Evolutionary conservation across 2,329 filamentous ascomycete species (phyloP).

Genomic region (Diaporthe longicolla): DNA sequence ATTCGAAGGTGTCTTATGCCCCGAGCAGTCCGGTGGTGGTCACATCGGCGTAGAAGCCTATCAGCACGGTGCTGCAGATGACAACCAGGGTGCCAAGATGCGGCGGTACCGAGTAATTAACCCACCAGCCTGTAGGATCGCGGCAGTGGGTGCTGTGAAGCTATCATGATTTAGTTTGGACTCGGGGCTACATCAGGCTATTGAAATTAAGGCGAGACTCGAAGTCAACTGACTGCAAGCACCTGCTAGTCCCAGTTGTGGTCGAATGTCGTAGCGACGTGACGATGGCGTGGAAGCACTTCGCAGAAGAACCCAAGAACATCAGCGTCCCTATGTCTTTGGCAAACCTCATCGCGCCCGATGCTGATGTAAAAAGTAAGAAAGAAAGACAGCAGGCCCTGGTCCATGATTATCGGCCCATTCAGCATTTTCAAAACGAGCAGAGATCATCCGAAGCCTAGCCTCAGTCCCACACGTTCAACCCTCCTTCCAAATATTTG

Average conservation of each 20-base stretch:
- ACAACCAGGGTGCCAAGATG: not conserved
- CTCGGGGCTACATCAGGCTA: not conserved
- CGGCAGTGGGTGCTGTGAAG: not conserved
- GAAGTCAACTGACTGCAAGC: not conserved
- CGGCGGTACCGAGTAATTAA: not conserved
- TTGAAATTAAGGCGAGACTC: not conserved
- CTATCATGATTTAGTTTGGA: not conserved
- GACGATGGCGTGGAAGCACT: not conserved
- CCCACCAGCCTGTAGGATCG: not conserved
- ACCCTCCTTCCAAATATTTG: slow-evolving; percentile 64
- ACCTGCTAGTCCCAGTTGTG: not conserved
- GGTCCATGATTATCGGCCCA: not conserved
- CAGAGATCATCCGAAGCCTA: not conserved
- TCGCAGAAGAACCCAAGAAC: not conserved
- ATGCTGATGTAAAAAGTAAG: too few species aligned
- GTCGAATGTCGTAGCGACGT: too few species aligned
- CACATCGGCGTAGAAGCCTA: not conserved
- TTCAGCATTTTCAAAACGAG: not conserved
- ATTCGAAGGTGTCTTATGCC: not conserved
- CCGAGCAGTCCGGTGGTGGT: not conserved
- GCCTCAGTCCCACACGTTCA: not conserved
- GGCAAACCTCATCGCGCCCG: too few species aligned
- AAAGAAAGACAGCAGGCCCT: not conserved
- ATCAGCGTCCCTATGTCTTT: not conserved
- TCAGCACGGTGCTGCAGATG: slow-evolving; percentile 1